Base-by-base conservation (phyloP, 306 rosid genomes). In the Vachellia pachyceras region DNA sequence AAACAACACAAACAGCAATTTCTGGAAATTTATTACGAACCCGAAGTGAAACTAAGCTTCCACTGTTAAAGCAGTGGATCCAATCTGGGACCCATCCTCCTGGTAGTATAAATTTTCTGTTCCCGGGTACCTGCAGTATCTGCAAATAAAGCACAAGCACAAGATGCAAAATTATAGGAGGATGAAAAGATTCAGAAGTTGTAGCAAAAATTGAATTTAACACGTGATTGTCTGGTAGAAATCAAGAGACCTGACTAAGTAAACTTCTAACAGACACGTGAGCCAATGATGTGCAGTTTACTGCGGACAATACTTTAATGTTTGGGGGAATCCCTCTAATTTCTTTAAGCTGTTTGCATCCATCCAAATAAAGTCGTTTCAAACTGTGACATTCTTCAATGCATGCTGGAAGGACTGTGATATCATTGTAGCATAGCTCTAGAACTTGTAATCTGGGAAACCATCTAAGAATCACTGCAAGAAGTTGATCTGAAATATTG, bases 261-360 rank as follows among this genome's bases (percentile, higher is more conserved):
- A 45, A 45, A 45, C 49, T 2, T 3, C n/a, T n/a, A n/a, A 10
- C 2, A 10, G 49, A 10, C 13, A 10, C 2, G 13, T 13, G 10
- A 8, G 36, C 23, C 14, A 58, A 58, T 22, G 14, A 58, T 9
- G 15, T 58, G 15, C 37, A 23, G n/a, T 58, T 58, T 23, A 9
- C 1, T 58, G 69, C 69, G 5, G 5, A 12, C 8, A 63, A 63
- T 1, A 29, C 8, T 33, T 63, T 33, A 4, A 63, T 63, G 42
- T 63, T 63, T 63, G 41, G 69, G 3, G 69, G 69, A 29, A 63
- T 63, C 41, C 69, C 69, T 63, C 42, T 33, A 33, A 63, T 63
- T 63, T 63, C 69, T 33, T 5, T 3, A 29, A 63, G 41, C 7
- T 33, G 69, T 5, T 13, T 33, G 42, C 69, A 33, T 1, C n/a